Conservation (phyloP, 176 grass and related monocot species). For the Avena atlantica region DNA sequence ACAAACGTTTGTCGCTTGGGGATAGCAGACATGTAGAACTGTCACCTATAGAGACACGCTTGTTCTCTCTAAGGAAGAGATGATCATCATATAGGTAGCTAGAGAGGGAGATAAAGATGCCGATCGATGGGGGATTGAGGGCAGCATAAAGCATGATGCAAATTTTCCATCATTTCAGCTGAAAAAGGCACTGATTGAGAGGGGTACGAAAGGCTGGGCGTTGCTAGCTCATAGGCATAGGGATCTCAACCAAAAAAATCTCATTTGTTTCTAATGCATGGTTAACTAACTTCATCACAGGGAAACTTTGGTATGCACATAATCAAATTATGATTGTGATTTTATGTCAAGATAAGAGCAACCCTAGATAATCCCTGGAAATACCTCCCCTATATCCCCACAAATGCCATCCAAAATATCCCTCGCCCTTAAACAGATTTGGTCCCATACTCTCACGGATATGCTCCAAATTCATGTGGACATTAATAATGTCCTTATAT, state of each 20-base stretch:
- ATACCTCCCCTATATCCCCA: not conserved
- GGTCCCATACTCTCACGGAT: too few relatives aligned
- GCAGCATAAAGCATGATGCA: conserved; percentile 21
- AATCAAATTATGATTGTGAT: not conserved
- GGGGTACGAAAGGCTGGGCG: conserved; percentile 11
- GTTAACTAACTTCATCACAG: not conserved
- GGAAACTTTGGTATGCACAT: not conserved
- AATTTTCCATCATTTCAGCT: conserved; percentile 35
- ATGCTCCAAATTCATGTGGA: not conserved
- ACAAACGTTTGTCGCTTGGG: not conserved
- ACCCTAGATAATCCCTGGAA: not conserved
- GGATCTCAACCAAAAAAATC: conserved; percentile 5
- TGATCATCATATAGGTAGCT: not conserved
- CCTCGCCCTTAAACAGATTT: too few relatives aligned
- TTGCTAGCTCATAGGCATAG: not conserved
- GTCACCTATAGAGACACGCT: conserved; percentile 24
- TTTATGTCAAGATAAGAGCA: not conserved
- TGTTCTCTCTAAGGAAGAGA: not conserved
- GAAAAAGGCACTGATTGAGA: conserved; percentile 33
- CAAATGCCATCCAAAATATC: not conserved
- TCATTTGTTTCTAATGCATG: not conserved
- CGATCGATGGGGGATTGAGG: not conserved
- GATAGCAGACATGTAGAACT: conserved; percentile 16
- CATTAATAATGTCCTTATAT: not conserved
- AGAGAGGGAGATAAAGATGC: conserved; percentile 3